Percentiles rank a stretch among this genome's conserved stretches.
Conservation (phyloP, 345 rosid genomes). For the Populus davidiana region DNA sequence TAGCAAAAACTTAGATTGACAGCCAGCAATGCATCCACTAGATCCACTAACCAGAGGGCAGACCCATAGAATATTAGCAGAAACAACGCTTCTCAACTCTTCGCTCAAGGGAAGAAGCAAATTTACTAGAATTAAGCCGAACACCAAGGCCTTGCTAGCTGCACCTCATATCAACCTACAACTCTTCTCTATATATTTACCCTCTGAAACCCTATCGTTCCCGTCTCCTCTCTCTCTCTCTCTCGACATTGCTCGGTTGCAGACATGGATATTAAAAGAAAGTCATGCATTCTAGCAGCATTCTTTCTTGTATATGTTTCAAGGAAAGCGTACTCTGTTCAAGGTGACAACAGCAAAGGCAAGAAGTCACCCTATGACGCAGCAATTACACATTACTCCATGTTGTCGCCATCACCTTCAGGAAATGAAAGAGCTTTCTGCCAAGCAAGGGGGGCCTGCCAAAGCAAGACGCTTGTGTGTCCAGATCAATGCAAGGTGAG, state of each 20-base stretch:
- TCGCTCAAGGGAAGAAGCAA: constrained; percentile 10
- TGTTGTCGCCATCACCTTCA: constrained; percentile 24
- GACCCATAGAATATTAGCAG: constrained; percentile 2
- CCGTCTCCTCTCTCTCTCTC: background rate
- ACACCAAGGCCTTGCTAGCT: constrained; percentile 22
- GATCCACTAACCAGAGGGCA: background rate
- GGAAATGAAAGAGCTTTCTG: constrained; percentile 58
- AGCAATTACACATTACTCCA: constrained; percentile 47
- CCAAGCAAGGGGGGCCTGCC: constrained; percentile 51
- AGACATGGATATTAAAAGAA: constrained; percentile 19
- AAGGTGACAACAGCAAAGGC: constrained; percentile 11
- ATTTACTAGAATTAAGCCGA: constrained; percentile 31
- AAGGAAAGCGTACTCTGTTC: constrained; percentile 16
- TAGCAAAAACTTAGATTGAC: background rate
- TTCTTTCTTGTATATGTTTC: constrained; percentile 20
- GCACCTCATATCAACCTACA: background rate
- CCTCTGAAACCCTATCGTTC: background rate
- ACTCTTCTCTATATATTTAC: constrained; percentile 13
- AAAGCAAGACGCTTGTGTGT: constrained; percentile 49
- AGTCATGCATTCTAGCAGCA: constrained; percentile 15
- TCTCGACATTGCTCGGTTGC: too few relatives aligned
- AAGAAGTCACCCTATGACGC: constrained; percentile 39
- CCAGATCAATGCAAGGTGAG: constrained; percentile 61
- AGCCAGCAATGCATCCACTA: background rate
- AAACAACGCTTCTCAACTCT: background rate